Base-by-base conservation (phyloP, 1,284 basidiomycete species). In the Boletus semigastroideus region DNA sequence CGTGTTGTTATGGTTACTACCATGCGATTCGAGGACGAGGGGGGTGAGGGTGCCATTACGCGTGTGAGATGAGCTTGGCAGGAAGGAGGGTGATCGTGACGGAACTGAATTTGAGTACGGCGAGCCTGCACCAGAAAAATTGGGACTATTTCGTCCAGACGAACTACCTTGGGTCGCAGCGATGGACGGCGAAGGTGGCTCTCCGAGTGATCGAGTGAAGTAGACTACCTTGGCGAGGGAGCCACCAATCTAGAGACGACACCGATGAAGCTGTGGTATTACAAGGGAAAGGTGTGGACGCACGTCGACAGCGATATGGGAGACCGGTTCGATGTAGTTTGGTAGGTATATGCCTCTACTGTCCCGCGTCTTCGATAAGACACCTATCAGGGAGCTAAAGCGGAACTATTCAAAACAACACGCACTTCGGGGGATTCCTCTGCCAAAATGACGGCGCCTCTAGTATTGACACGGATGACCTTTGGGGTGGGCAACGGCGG, bases 161-260 rank as follows among this genome's bases (percentile, higher is more conserved):
- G 74, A 76, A 34, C 78, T 81, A 14, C 82, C 84, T 42, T 68
- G 70, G 17, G 84, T 84, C 3, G 84, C 83, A 55, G 67, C 75
- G 48, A 83, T 69, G 17, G 84, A 85, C 17, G 87, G 84, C 8
- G 87, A 86, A 38, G 80, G 76, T 25, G 87, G 85, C 4, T 86
- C 87, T 49, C 91, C 86, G 9, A 87, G 84, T 16, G 92, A 94
- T 39, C 94, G 87, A 48, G 94, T 97, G 71, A 99, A 99, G 75
- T 98, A 99, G 62, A 98, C 93, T 51, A 99, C 92, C 72, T 99
- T 99, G 55, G 96, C 96, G 13, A 99, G 77, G 5, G 95, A 98
- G 33, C 96, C 96, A 36, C 97, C 96, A 64, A 99, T 89, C 94
- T 97, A 66, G 27, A 31, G 44, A 47, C 33, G 42, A 33, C 17